A percentile compares a stretch with the other conserved stretches of the same genome.
Evolutionary conservation across 257 asterid species (phyloP).

Genomic region (Primulina eburnea): DNA sequence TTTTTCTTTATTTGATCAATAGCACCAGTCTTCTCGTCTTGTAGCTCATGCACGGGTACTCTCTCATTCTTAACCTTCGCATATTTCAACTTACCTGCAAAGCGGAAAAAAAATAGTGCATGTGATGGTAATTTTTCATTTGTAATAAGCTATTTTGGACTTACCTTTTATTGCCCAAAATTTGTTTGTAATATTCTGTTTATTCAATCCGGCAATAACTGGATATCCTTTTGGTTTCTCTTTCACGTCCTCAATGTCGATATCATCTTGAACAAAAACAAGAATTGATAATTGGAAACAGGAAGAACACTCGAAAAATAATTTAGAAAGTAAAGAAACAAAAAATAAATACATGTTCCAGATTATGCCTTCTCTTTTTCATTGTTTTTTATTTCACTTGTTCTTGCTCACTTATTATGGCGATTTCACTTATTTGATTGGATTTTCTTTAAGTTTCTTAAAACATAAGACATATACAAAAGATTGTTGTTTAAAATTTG

Average conservation of each 20-base stretch:
- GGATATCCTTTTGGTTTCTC: conserved; percentile 70
- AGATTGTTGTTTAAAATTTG: neutral
- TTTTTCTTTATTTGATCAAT: conserved; percentile 86
- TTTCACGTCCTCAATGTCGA: conserved; percentile 71
- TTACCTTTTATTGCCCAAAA: conserved; percentile 81
- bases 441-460: neutral
- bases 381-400: too few species aligned
- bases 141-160: neutral
- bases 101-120: neutral
- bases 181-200: conserved; percentile 59
- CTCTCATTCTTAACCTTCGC: conserved; percentile 60
- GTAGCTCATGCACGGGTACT: conserved; percentile 41
- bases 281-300: neutral
- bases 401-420: neutral
- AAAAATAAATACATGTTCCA: neutral
- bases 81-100: conserved; percentile 61
- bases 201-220: conserved; percentile 61
- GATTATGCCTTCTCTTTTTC: neutral
- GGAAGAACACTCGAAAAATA: neutral
- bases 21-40: conserved; percentile 56
- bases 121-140: neutral
- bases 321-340: neutral
- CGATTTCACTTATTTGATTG: neutral
- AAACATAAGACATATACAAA: neutral
- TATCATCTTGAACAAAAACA: conserved; percentile 51